Evolutionary conservation across 345 rosid genomes (phyloP).

Genomic region (Pistacia integerrima): DNA sequence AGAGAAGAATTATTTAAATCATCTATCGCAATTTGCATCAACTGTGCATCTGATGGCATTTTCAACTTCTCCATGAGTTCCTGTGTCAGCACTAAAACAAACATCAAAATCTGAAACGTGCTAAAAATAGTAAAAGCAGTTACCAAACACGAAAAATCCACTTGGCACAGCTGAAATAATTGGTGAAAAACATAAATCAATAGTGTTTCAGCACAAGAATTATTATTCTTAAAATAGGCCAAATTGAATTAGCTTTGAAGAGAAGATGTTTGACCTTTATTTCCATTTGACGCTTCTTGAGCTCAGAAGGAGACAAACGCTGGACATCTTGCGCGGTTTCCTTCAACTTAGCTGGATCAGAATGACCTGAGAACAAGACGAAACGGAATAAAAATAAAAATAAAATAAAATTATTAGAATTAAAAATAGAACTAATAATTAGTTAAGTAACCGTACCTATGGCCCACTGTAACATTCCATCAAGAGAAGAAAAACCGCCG

Average conservation of each 20-base stretch:
- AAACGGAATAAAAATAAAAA: background rate
- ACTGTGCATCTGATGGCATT: conserved; percentile 80
- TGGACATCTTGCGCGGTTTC: conserved; percentile 70
- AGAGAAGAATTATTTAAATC: conserved; percentile 77
- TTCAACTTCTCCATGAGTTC: conserved; percentile 77
- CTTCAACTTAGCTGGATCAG: conserved; percentile 80
- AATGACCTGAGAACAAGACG: conserved; percentile 55
- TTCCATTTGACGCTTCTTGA: conserved; percentile 76
- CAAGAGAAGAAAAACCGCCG: conserved; percentile 91
- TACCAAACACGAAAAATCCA: background rate
- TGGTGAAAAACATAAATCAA: background rate
- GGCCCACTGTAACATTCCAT: conserved; percentile 97
- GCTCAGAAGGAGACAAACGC: conserved; percentile 60
- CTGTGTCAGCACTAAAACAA: conserved; percentile 33
- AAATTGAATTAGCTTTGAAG: background rate
- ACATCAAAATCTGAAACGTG: background rate
- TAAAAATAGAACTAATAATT: background rate
- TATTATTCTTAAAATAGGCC: no score
- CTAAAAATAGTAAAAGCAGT: background rate
- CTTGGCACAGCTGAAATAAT: background rate
- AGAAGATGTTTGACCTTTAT: conserved; percentile 54
- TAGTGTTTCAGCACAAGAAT: background rate
- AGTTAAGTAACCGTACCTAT: conserved; percentile 48
- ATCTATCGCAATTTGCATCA: conserved; percentile 76
- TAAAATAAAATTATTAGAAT: background rate